Evolutionary conservation across 164 flowering plant genomes (phyloP), one percentile per base, ranked within the genome.

Genomic region (Liquidambar formosana): DNA sequence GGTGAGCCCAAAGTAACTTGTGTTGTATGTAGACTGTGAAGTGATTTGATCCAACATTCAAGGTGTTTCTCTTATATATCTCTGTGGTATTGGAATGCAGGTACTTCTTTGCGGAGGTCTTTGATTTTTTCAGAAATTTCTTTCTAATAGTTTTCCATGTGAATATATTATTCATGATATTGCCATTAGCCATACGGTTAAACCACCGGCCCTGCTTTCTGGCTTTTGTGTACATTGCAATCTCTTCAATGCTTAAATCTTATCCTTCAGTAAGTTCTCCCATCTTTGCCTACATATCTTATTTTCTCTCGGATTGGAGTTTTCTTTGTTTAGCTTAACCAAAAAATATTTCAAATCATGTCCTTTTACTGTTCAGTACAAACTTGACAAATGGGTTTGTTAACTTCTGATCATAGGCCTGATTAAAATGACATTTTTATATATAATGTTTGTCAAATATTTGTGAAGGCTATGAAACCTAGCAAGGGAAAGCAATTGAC

Each of bases 21-120:
- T 67, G 22, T 51, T 71, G 11, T 63, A 10, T 60, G 26, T 57
- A 44, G n/a, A 28, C 6, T 45, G n/a, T 60, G 33, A 45, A 13
- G 49, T 22, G 19, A 12, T 58, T 18, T 28, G 11, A 16, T 49
- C 21, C 33, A 44, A 19, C 13, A 51, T 71, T 45, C 43, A 21
- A 22, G 33, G 5, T 28, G 10, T 59, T 46, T 21, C 28, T 62
- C 56, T 57, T 18, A 63, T 22, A 13, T 45, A 48, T 56, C 27
- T 49, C 45, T 71, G 25, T 47, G 44, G 52, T 48, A 22, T 60
- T 75, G 33, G 23, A 61, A 43, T 85, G 76, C 90, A 95, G 98
- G 99, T 95, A 95, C 85, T 91, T 95, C 83, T 95, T 93, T 76
- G 99, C 99, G 8, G 98, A 95, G 83, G 99, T 96, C 74, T 96